Evolutionary conservation across 768 basidiomycete species (phyloP), one percentile per base, ranked within the genome.

Genomic region (Tulasnella sp.): DNA sequence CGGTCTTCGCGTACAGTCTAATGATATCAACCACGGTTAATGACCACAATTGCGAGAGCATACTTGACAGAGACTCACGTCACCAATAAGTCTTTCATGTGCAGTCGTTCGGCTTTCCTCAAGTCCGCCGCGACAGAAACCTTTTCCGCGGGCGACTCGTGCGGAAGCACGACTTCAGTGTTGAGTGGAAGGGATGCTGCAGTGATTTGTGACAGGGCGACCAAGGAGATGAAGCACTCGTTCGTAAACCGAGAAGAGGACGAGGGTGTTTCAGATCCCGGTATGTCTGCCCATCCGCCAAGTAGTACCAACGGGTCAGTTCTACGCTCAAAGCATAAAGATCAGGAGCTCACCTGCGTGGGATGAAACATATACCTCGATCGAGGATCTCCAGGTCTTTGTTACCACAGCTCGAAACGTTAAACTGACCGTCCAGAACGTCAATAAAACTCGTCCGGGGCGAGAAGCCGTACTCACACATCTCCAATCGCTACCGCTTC

Each of bases 231-330:
- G 42, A 72, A 72, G 42, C 72, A 72, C 52, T 72, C 72, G 32
- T 72, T 72, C 5, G 72, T 72, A 36, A 72, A 72, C 9, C 72
- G 72, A 11, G 65, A 39, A 19, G 72, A 52, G 0, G 72, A 71
- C 75, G 22, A 93, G 92, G 81, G 94, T 94, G 83, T 95, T 95
- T 67, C 93, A 95, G 77, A 95, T 85, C 79, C 95, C 93, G 6
- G 94, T 93, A 78, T 95, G 96, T 72, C 75, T 81, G 26, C 29
- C n/a, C 22, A 44, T 29, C 29, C 9, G 9, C 1, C n/a, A 34
- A 44, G 12, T 37, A 35, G 5, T n/a, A 32, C 29, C 16, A 29
- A 11, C 39, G 41, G 6, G 26, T 36, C 17, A 40, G 32, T 52
- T 32, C 40, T 2, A n/a, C 16, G 12, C 29, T 7, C 17, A 1